Evolutionary conservation across 495 filamentous ascomycete species (phyloP).

Genomic region (Margaritispora aquatica): DNA sequence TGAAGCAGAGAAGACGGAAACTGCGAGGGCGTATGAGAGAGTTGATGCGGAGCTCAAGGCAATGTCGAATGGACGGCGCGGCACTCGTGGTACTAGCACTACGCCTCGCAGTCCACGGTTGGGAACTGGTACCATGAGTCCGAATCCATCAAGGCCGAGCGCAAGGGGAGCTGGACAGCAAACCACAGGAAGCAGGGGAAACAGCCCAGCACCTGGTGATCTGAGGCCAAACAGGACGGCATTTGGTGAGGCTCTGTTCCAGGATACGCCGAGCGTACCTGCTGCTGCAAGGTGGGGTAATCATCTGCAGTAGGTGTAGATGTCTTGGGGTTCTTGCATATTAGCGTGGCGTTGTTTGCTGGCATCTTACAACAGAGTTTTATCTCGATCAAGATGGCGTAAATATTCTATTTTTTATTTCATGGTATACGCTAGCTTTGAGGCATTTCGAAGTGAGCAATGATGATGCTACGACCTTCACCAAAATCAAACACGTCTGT

Average conservation of each 20-base stretch:
- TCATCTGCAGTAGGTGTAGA: slow-evolving; percentile 13
- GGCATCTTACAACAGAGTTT: not conserved
- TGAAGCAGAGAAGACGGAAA: slow-evolving; percentile 60
- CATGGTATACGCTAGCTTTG: too few species aligned
- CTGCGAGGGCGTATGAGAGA: slow-evolving; percentile 61
- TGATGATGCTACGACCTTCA: too few species aligned
- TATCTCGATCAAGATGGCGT: too few species aligned
- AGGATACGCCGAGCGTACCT: not conserved
- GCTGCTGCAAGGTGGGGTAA: slow-evolving; percentile 12
- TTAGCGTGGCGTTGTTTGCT: not conserved
- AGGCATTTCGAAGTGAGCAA: too few species aligned
- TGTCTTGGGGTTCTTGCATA: not conserved
- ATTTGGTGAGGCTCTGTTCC: slow-evolving; percentile 16
- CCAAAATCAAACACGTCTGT: too few species aligned
- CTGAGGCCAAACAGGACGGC: not conserved
- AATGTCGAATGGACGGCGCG: slow-evolving; percentile 13
- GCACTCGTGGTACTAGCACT: slow-evolving; percentile 17
- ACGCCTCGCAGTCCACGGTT: slow-evolving; percentile 21
- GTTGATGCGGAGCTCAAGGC: slow-evolving; percentile 15
- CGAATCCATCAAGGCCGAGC: not conserved
- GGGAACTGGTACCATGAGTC: slow-evolving; percentile 21
- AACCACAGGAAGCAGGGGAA: slow-evolving; percentile 11
- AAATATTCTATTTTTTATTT: too few species aligned
- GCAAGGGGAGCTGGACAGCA: slow-evolving; percentile 7
- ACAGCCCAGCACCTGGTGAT: slow-evolving; percentile 19